Evolutionary conservation across 2,329 filamentous ascomycete genomes (phyloP), one percentile per base, ranked within the genome.

Genomic region (Exophiala alcalophila): DNA sequence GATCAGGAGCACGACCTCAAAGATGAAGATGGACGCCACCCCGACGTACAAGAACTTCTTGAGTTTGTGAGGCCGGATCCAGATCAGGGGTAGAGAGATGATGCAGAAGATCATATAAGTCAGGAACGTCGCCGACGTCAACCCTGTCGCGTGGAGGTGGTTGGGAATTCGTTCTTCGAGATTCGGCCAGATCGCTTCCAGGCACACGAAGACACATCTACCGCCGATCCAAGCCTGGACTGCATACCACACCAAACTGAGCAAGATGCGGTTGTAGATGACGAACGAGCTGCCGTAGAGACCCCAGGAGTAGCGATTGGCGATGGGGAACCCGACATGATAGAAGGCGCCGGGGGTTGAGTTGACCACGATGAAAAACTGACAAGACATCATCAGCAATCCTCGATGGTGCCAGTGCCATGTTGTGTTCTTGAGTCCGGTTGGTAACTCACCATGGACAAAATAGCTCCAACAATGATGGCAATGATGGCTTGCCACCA

Each of bases 401-500:
- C n/a, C n/a, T n/a, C n/a, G n/a, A n/a, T n/a, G n/a, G n/a, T n/a
- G n/a, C n/a, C n/a, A n/a, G n/a, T n/a, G n/a, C n/a, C n/a, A n/a
- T n/a, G n/a, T n/a, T n/a, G n/a, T n/a, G n/a, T n/a, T n/a, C n/a
- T n/a, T n/a, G n/a, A n/a, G n/a, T n/a, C n/a, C n/a, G n/a, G n/a
- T n/a, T n/a, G n/a, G n/a, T n/a, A n/a, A n/a, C n/a, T n/a, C 7
- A 53, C 60, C 47, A 53, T 57, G 15, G 64, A 51, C 10, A 62
- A 58, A 26, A 80, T 72, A 61, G 95, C 94, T 40, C 90, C 89
- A 19, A 90, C 68, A 83, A 88, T 91, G 29, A 95, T 86, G 59
- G 85, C 89, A n/a, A 88, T 68, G 83, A 84, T 88, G 2, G 86
- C 83, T 67, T 94, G 87, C 88, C 88, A 94, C 88, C 88, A 94